phyloP scores from a whole-genome alignment of 768 basidiomycete species.

The Lactarius quietus region DNA sequence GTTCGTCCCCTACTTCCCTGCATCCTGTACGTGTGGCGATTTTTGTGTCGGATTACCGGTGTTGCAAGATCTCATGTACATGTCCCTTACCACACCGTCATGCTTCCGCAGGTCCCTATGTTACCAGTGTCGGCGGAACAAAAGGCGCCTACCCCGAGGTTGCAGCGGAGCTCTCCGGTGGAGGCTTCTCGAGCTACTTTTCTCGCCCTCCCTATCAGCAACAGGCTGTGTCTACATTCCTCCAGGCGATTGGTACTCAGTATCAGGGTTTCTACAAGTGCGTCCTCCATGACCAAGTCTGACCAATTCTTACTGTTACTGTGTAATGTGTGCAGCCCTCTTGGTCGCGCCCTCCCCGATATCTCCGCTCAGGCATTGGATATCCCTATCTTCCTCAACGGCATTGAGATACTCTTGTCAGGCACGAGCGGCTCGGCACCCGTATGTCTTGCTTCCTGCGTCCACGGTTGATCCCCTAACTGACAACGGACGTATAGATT shows the following conservation, averaged over 20 bases:
- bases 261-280: neutral
- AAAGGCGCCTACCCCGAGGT: too few relatives aligned
- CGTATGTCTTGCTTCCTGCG: neutral
- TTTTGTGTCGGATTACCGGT: neutral
- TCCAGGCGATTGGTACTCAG: neutral
- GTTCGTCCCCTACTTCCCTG: neutral
- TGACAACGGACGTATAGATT: neutral
- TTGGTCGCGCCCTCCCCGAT: neutral
- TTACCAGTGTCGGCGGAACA: too few relatives aligned
- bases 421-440: neutral
- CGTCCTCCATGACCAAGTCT: neutral
- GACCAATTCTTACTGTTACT: neutral
- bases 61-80: neutral
- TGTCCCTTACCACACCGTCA: neutral
- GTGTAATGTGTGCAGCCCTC: neutral
- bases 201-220: neutral
- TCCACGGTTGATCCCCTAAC: too few relatives aligned
- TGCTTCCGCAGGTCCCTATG: too few relatives aligned
- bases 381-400: neutral
- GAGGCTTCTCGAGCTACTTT: too few relatives aligned
- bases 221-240: neutral
- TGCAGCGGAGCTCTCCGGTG: too few relatives aligned
- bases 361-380: neutral
- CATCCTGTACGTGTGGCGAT: neutral
- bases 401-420: neutral